Evolutionary conservation across 2,329 filamentous ascomycete species (phyloP).

Genomic region (Nannizzia gypsea): DNA sequence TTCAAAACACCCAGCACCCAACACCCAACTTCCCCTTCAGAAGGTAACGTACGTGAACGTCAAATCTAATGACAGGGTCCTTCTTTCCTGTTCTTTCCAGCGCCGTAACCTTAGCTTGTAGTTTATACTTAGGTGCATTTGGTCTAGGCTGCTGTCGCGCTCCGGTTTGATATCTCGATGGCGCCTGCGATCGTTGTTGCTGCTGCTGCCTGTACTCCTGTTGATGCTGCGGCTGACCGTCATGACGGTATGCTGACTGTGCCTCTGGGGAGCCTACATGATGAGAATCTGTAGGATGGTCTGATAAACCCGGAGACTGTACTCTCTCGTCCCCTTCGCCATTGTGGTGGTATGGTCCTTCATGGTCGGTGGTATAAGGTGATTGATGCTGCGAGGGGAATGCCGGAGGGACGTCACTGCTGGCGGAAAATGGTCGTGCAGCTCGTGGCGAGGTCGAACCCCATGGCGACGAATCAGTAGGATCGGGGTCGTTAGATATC

Average conservation of each 20-base stretch:
- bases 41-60: slow-evolving; percentile 67
- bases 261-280: slow-evolving; percentile 31
- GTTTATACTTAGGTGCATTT: slow-evolving; percentile 61
- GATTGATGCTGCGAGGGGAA: slow-evolving; percentile 29
- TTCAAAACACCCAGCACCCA: not conserved
- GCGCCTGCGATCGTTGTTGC: slow-evolving; percentile 27
- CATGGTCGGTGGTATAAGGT: slow-evolving; percentile 20
- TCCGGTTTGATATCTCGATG: slow-evolving; percentile 25
- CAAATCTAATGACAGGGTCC: slow-evolving; percentile 86
- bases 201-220: slow-evolving; percentile 19
- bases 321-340: slow-evolving; percentile 12
- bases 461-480: slow-evolving; percentile 52
- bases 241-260: slow-evolving; percentile 13
- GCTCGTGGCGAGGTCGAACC: slow-evolving; percentile 28
- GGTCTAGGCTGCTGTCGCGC: slow-evolving; percentile 25
- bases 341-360: slow-evolving; percentile 1
- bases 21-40: not conserved
- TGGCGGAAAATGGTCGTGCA: slow-evolving; percentile 30
- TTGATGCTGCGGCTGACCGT: slow-evolving; percentile 5
- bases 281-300: slow-evolving; percentile 31
- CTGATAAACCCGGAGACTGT: slow-evolving; percentile 37
- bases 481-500: slow-evolving; percentile 46
- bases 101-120: slow-evolving; percentile 90
- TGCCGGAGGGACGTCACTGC: slow-evolving; percentile 31
- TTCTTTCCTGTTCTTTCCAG: slow-evolving; percentile 90